phyloP scores from a whole-genome alignment of 164 flowering plant species.

The Dillenia suffruticosa region DNA sequence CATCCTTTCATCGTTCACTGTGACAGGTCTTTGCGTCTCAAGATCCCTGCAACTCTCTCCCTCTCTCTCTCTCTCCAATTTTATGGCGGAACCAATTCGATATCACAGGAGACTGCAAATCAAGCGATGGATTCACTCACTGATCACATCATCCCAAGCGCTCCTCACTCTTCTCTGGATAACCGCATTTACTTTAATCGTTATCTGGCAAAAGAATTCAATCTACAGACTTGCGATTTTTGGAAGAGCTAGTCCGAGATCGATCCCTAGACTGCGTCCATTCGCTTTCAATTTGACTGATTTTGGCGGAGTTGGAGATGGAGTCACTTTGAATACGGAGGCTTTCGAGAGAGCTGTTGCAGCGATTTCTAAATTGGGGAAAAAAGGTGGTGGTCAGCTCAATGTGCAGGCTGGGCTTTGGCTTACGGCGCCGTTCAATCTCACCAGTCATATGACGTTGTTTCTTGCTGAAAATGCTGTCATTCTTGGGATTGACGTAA shows the following conservation, averaged over 20 bases:
- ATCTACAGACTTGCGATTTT: constrained; percentile 34
- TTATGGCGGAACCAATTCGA: no score
- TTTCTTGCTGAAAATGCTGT: constrained; percentile 89
- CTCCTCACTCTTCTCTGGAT: constrained; percentile 62
- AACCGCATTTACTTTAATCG: constrained; percentile 47
- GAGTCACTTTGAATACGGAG: constrained; percentile 65
- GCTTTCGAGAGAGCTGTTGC: constrained; percentile 79
- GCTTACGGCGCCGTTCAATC: constrained; percentile 97
- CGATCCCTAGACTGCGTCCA: constrained; percentile 57
- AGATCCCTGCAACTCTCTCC: no score
- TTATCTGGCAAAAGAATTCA: constrained; percentile 59
- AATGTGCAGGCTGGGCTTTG: constrained; percentile 85
- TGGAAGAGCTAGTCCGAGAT: constrained; percentile 19
- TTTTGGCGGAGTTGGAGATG: constrained; percentile 91
- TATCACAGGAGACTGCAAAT: constrained; percentile 18
- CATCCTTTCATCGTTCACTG: no score
- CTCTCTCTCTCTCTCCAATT: no score
- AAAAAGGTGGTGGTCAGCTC: constrained; percentile 89
- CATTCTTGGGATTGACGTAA: constrained; percentile 76
- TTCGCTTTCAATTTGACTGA: constrained; percentile 70
- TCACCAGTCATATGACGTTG: constrained; percentile 94
- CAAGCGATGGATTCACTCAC: constrained; percentile 41
- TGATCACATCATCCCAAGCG: constrained; percentile 50
- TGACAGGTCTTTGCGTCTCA: no score
- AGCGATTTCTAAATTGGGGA: constrained; percentile 62